phyloP scores from a whole-genome alignment of 2,329 filamentous ascomycete species.

The Epichloe sibirici region DNA sequence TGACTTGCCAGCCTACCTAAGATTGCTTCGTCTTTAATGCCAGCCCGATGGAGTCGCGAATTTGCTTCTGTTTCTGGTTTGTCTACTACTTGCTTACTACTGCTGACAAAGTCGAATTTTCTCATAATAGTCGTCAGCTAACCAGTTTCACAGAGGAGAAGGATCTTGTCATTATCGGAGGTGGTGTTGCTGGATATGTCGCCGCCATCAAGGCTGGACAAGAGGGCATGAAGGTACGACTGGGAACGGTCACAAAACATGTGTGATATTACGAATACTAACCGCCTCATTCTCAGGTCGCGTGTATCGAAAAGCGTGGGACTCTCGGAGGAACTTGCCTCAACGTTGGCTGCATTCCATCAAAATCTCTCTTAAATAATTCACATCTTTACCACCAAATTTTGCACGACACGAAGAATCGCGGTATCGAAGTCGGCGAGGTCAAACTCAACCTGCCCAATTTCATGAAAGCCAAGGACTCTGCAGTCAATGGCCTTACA shows the following conservation, averaged over 20 bases:
- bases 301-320: conserved; percentile 97
- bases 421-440: conserved; percentile 93
- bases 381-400: conserved; percentile 97
- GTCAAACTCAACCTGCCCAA: conserved; percentile 90
- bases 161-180: conserved; percentile 94
- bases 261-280: conserved; percentile 3
- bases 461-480: conserved; percentile 99
- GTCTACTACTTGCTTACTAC: conserved; percentile 14
- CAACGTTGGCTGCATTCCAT: conserved; percentile 98
- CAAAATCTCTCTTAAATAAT: conserved; percentile 99
- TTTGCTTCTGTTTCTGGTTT: conserved; percentile 47
- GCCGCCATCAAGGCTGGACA: conserved; percentile 98
- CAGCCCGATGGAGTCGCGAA: conserved; percentile 41
- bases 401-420: conserved; percentile 90
- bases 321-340: conserved; percentile 91
- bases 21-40: conserved; percentile 27
- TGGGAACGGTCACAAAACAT: background rate
- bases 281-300: conserved; percentile 45
- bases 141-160: conserved; percentile 60
- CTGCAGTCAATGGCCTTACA: conserved; percentile 74
- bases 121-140: background rate
- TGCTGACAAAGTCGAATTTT: background rate
- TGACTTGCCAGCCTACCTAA: conserved; percentile 32
- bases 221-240: conserved; percentile 77
- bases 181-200: conserved; percentile 96